A percentile compares a stretch with the other conserved stretches of the same genome.
These are phyloP conservation scores for Melastoma candidum DNA, from an alignment of 441 rosid genomes.

Conservation along the genomic window DNA sequence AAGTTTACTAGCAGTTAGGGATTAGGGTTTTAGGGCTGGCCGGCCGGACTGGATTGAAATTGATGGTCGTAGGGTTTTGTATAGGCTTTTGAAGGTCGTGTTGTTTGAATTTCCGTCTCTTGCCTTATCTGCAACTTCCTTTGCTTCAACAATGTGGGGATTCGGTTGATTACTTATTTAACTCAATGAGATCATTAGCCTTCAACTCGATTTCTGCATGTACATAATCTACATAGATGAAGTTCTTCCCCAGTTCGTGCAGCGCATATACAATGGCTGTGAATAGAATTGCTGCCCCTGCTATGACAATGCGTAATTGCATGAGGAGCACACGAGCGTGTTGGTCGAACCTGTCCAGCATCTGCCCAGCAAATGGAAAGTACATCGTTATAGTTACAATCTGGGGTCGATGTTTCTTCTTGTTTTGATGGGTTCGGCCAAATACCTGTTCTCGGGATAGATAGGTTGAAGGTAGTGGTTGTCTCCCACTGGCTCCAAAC, in stretches of 20 bases:
- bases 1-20: slow-evolving; percentile 3
- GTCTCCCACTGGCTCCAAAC: slow-evolving; percentile 35
- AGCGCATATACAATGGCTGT: slow-evolving; percentile 49
- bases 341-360: slow-evolving; percentile 90
- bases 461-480: slow-evolving; percentile 63
- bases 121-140: too few species aligned
- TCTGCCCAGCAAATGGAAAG: slow-evolving; percentile 24
- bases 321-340: slow-evolving; percentile 78
- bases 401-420: too few species aligned
- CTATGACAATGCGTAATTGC: slow-evolving; percentile 45
- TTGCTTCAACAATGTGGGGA: too few species aligned
- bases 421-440: too few species aligned
- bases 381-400: too few species aligned
- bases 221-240: slow-evolving; percentile 67
- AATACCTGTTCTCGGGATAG: slow-evolving; percentile 67
- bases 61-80: too few species aligned
- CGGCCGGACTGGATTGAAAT: too few species aligned
- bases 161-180: too few species aligned
- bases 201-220: slow-evolving; percentile 72
- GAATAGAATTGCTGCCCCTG: slow-evolving; percentile 38
- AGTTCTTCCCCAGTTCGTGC: slow-evolving; percentile 53
- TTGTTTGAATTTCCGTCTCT: too few species aligned
- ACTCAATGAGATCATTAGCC: too few species aligned
- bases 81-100: too few species aligned
- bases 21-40: too few species aligned